Evolutionary conservation across 495 filamentous ascomycete species (phyloP).

Genomic region (Pyrenula massariospora): DNA sequence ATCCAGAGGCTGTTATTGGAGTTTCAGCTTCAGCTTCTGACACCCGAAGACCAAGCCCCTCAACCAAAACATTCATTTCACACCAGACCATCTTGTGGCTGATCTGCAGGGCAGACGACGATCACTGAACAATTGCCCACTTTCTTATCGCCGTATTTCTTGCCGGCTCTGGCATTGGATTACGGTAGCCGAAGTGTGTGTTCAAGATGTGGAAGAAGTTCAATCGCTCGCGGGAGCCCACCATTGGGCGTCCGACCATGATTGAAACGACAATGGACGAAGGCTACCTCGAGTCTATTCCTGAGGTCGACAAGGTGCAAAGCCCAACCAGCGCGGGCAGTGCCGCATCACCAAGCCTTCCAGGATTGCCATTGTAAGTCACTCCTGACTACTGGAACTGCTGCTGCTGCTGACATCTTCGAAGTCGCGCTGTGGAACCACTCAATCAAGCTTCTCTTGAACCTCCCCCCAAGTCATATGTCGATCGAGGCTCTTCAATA

Average conservation of each 20-base stretch:
- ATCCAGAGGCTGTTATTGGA: background rate
- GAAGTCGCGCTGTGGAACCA: background rate
- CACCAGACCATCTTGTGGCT: background rate
- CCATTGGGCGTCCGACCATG: slow-evolving; percentile 32
- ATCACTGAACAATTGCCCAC: too few species aligned
- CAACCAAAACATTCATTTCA: background rate
- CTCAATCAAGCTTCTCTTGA: slow-evolving; percentile 6
- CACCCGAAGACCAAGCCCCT: background rate
- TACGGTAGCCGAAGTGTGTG: background rate
- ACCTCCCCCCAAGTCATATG: background rate
- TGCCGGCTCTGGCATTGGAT: background rate
- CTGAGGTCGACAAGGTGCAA: background rate
- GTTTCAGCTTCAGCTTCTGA: background rate
- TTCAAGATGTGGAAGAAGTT: slow-evolving; percentile 9
- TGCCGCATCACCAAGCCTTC: slow-evolving; percentile 11
- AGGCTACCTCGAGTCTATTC: slow-evolving; percentile 10
- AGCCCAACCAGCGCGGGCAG: background rate
- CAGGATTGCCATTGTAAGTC: slow-evolving; percentile 30
- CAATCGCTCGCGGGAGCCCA: slow-evolving; percentile 27
- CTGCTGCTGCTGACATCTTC: background rate
- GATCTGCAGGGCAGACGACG: background rate
- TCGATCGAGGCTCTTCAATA: slow-evolving; percentile 17
- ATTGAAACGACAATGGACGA: slow-evolving; percentile 27
- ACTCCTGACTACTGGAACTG: background rate
- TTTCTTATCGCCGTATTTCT: too few species aligned